Conservation (phyloP, 129 eudicot species). For the Helianthus tuberosus region DNA sequence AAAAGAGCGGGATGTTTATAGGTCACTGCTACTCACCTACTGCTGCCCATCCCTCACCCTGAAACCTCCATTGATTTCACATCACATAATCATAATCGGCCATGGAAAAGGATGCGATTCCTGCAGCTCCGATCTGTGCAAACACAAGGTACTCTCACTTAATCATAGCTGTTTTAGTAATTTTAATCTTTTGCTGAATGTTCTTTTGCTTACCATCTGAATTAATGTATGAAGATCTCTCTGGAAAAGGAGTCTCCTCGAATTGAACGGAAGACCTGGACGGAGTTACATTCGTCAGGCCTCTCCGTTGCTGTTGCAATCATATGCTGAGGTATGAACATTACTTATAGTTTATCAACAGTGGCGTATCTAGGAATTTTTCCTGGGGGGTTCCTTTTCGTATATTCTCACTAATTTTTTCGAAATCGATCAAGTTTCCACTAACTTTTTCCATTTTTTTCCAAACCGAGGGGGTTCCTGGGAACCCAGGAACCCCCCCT, state of each 20-base stretch:
- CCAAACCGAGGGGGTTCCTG: too few relatives aligned
- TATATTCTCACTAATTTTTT: too few relatives aligned
- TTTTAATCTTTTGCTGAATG: background rate
- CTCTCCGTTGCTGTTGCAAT: slow-evolving; percentile 49
- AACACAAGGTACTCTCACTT: slow-evolving; percentile 28
- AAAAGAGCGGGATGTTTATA: too few relatives aligned
- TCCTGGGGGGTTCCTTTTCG: too few relatives aligned
- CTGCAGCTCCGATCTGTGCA: slow-evolving; percentile 39
- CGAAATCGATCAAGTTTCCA: too few relatives aligned
- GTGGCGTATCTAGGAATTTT: too few relatives aligned
- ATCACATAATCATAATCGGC: background rate
- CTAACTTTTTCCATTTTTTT: too few relatives aligned
- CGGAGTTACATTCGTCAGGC: slow-evolving; percentile 51
- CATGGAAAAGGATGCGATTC: slow-evolving; percentile 59
- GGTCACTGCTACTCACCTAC: too few relatives aligned
- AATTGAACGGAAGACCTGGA: slow-evolving; percentile 58
- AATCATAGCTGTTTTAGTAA: background rate
- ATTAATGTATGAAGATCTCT: slow-evolving; percentile 39
- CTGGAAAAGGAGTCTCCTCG: slow-evolving; percentile 66
- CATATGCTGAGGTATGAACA: slow-evolving; percentile 56
- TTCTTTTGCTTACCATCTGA: background rate
- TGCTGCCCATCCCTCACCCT: too few relatives aligned
- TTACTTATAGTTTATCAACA: background rate
- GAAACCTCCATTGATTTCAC: too few relatives aligned
- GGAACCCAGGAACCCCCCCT: too few relatives aligned